These are phyloP conservation scores for Fusarium illudens DNA, from an alignment of 2,329 filamentous ascomycete genomes.

Conservation along the genomic window DNA sequence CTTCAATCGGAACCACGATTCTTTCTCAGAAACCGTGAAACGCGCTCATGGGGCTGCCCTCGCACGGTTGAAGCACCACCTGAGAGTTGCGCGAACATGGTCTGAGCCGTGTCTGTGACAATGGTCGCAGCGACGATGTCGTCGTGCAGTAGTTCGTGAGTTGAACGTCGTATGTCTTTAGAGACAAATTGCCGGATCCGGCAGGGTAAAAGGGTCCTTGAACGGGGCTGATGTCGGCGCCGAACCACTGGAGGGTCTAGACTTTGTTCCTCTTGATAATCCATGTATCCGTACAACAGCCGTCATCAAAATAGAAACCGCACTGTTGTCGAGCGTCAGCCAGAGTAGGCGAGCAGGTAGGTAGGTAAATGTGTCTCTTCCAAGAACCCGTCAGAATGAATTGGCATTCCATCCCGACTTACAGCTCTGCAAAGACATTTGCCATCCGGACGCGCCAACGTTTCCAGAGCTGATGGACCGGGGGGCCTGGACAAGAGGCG, in stretches of 20 bases:
- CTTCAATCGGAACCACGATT: background rate
- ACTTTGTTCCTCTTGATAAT: constrained; percentile 15
- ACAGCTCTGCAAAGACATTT: constrained; percentile 8
- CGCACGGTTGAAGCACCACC: constrained; percentile 4
- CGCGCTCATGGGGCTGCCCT: background rate
- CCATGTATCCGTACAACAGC: constrained; percentile 3
- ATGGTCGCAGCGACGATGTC: constrained; percentile 31
- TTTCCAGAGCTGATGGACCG: constrained; percentile 2
- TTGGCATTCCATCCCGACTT: constrained; percentile 5
- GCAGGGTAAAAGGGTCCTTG: constrained; percentile 16
- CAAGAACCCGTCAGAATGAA: background rate
- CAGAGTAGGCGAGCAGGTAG: too few relatives aligned
- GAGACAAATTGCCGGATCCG: constrained; percentile 32
- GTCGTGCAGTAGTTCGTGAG: constrained; percentile 35
- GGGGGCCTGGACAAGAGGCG: background rate
- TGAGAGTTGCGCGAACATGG: constrained; percentile 19
- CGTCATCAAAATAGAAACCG: constrained; percentile 12
- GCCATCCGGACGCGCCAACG: background rate
- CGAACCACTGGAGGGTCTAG: constrained; percentile 33
- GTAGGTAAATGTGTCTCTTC: background rate
- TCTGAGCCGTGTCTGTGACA: constrained; percentile 28
- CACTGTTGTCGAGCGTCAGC: background rate
- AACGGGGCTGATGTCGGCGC: constrained; percentile 33
- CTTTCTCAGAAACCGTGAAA: background rate
- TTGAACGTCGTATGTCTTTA: constrained; percentile 19